Evolutionary conservation across 208 protist genomes (phyloP), one percentile per base, ranked within the genome.

Genomic region (Herpetomonas tarakana): DNA sequence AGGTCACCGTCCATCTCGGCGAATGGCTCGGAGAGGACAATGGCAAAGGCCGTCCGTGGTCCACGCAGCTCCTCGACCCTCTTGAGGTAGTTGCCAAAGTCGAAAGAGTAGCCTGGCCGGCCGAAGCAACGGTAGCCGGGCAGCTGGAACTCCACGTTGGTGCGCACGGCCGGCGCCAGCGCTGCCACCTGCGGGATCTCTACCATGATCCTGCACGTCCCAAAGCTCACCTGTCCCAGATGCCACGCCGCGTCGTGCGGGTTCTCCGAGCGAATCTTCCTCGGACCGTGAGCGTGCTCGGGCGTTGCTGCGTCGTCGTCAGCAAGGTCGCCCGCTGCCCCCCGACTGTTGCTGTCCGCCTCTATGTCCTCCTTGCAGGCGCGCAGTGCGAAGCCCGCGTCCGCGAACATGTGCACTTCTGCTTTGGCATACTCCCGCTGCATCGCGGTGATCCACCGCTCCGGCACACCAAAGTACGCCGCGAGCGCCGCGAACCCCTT

Each of bases 161-260:
- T 24, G 25, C 21, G 30, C n/a, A 86, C 24, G 14, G 55, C 28
- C 12, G 41, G 27, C 22, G 45, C 52, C 14, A 68, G 53, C 38
- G 35, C 44, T 1, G 30, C 16, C 25, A 77, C 44, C 41, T 78
- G 58, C 18, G 58, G 25, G 29, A 87, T 41, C 31, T 77, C 68
- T 45, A 57, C 30, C 56, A 91, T 46, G 39, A 86, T 11, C 28
- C 58, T 67, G 6, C 71, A 58, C 21, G 71, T 82, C 21, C 71
- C 64, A 54, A 82, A 78, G 64, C 78, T 71, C 22, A 86, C 58
- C 29, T 68, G 65, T 19, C 50, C 74, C 18, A 88, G 28, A 11
- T 59, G 56, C 71, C 74, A 87, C 16, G 57, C 54, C 73, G 83
- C 84, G 53, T 91, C 84, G 59, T 91, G 80, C 38, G 60, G 60